These are phyloP conservation scores for Cyberlindnera misumaiensis DNA, from an alignment of 805 yeast species.

Conservation along the genomic window DNA sequence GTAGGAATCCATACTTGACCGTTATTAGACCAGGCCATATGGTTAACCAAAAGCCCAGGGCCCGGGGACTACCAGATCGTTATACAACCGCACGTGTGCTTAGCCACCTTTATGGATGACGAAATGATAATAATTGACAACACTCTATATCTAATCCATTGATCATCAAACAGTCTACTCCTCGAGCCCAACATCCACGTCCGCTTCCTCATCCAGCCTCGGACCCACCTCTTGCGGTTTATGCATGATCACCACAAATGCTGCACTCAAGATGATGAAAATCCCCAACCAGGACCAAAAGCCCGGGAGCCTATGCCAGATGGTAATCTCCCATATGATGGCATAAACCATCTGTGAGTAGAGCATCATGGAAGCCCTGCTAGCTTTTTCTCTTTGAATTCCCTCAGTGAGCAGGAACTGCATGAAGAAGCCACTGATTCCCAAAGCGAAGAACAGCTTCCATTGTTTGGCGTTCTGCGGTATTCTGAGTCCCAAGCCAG, in stretches of 20 bases:
- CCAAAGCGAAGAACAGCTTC: conserved; percentile 53
- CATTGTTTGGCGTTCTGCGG: conserved; percentile 65
- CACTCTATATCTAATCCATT: not conserved
- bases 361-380: conserved; percentile 65
- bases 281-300: conserved; percentile 65
- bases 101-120: too few relatives aligned
- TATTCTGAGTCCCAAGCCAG: conserved; percentile 50
- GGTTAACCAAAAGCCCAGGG: too few relatives aligned
- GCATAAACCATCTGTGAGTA: conserved; percentile 80
- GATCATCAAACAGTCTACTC: not conserved
- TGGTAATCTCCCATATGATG: conserved; percentile 59
- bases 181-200: too few relatives aligned
- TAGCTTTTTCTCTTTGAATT: conserved; percentile 73
- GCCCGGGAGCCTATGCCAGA: conserved; percentile 73
- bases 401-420: conserved; percentile 79
- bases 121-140: not conserved
- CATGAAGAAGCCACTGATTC: conserved; percentile 75
- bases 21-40: too few relatives aligned
- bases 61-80: too few relatives aligned
- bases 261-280: conserved; percentile 56
- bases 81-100: too few relatives aligned
- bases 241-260: conserved; percentile 49
- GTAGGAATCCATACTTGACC: too few relatives aligned
- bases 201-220: conserved; percentile 35
- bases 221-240: conserved; percentile 30